Percentiles rank a stretch among this genome's conserved stretches.
These are phyloP conservation scores for Phytophthora sp. DNA, from an alignment of 352 stramenopile genomes.

Conservation along the genomic window DNA sequence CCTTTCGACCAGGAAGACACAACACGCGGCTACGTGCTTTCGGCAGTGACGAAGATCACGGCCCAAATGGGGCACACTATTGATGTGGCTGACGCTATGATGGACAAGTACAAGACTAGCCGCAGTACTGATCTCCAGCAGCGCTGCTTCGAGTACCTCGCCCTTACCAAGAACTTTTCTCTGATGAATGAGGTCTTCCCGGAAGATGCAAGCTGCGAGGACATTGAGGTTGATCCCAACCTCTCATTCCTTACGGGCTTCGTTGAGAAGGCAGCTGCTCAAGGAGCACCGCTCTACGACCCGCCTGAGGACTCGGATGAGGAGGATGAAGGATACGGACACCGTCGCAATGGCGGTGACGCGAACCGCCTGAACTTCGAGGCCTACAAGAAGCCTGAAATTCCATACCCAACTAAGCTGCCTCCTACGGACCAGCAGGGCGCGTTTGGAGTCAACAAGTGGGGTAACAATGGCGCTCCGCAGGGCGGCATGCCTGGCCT, in stretches of 20 bases:
- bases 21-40: constrained; percentile 96
- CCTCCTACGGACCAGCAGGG: constrained; percentile 59
- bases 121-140: constrained; percentile 97
- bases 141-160: constrained; percentile 98
- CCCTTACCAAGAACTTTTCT: constrained; percentile 91
- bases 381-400: constrained; percentile 91
- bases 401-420: constrained; percentile 83
- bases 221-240: constrained; percentile 96
- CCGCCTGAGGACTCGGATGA: constrained; percentile 96
- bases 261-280: constrained; percentile 92
- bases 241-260: constrained; percentile 96
- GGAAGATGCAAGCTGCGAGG: constrained; percentile 96
- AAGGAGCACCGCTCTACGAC: constrained; percentile 94
- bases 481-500: constrained; percentile 38
- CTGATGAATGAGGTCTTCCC: constrained; percentile 94
- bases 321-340: constrained; percentile 88
- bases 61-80: constrained; percentile 94
- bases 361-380: constrained; percentile 86
- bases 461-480: constrained; percentile 37
- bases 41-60: constrained; percentile 98
- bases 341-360: constrained; percentile 51
- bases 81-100: constrained; percentile 91
- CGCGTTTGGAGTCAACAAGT: constrained; percentile 67
- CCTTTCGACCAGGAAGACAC: constrained; percentile 87
- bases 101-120: constrained; percentile 97